phyloP scores from a whole-genome alignment of 352 stramenopile species.

The Lagenidium giganteum region DNA sequence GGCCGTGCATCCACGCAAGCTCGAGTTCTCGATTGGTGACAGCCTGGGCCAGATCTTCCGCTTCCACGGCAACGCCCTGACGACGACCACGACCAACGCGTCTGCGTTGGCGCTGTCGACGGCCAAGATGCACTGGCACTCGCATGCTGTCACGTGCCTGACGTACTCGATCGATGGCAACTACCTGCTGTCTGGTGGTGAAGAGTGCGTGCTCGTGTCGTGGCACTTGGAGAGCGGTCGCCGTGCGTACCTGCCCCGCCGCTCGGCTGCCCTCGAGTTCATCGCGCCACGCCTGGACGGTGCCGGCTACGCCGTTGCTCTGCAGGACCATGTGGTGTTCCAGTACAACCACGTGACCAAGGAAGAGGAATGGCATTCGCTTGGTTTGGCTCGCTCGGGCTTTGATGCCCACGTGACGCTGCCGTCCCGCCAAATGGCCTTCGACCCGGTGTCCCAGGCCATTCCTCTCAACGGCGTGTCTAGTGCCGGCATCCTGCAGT shows the following conservation, averaged over 20 bases:
- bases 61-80: conserved; percentile 23
- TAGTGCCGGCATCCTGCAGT: conserved; percentile 61
- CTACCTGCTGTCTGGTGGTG: conserved; percentile 75
- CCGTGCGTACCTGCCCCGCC: conserved; percentile 72
- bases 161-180: conserved; percentile 72
- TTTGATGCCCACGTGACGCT: conserved; percentile 29
- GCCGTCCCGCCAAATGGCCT: conserved; percentile 43
- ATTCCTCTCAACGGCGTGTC: conserved; percentile 63
- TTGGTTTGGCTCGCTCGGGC: conserved; percentile 56
- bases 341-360: conserved; percentile 79
- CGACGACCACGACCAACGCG: neutral
- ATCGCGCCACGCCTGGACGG: conserved; percentile 54
- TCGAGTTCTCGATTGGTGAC: conserved; percentile 70
- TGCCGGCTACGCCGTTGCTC: conserved; percentile 52
- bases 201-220: conserved; percentile 84
- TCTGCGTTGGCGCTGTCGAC: conserved; percentile 10
- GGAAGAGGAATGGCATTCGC: conserved; percentile 69
- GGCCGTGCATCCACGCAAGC: conserved; percentile 33
- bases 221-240: conserved; percentile 81
- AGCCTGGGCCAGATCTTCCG: conserved; percentile 56
- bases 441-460: conserved; percentile 57
- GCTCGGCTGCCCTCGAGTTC: conserved; percentile 44
- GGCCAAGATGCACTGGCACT: conserved; percentile 83
- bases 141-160: conserved; percentile 68
- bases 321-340: conserved; percentile 69